A percentile compares a stretch with the other conserved stretches of the same genome.
These are phyloP conservation scores for Conticribra guillardii DNA, from an alignment of 108 stramenopile species.

Conservation along the genomic window DNA sequence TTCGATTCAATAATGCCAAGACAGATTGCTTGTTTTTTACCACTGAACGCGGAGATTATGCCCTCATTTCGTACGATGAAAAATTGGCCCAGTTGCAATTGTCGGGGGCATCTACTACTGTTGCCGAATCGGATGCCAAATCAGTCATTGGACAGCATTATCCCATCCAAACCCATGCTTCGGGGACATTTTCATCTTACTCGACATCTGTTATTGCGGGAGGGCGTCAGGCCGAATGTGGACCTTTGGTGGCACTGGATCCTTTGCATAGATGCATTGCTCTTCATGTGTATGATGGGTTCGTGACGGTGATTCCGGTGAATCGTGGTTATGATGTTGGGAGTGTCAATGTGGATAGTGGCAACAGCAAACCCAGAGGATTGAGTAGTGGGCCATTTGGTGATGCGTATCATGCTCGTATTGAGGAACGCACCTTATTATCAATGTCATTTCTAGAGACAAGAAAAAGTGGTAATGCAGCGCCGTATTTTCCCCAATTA, in stretches of 20 bases:
- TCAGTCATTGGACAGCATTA: slow-evolving; percentile 32
- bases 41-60: slow-evolving; percentile 78
- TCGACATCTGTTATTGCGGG: slow-evolving; percentile 35
- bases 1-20: slow-evolving; percentile 37
- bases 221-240: slow-evolving; percentile 56
- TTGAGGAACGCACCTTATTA: slow-evolving; percentile 76
- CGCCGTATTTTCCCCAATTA: slow-evolving; percentile 61
- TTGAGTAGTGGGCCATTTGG: slow-evolving; percentile 38
- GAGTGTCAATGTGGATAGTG: not conserved
- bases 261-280: slow-evolving; percentile 69
- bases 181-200: slow-evolving; percentile 55
- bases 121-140: slow-evolving; percentile 2
- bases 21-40: slow-evolving; percentile 67
- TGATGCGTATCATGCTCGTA: slow-evolving; percentile 70
- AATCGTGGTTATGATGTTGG: slow-evolving; percentile 29
- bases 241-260: slow-evolving; percentile 71
- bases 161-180: slow-evolving; percentile 55
- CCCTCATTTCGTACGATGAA: slow-evolving; percentile 66
- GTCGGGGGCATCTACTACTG: not conserved
- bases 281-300: slow-evolving; percentile 77
- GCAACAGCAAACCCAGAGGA: not conserved
- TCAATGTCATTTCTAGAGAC: slow-evolving; percentile 61
- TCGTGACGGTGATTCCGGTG: slow-evolving; percentile 73
- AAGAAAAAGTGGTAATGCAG: slow-evolving; percentile 3
- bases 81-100: not conserved